Evolutionary conservation across 805 yeast genomes (phyloP).

Genomic region (Lipomyces oligophaga): DNA sequence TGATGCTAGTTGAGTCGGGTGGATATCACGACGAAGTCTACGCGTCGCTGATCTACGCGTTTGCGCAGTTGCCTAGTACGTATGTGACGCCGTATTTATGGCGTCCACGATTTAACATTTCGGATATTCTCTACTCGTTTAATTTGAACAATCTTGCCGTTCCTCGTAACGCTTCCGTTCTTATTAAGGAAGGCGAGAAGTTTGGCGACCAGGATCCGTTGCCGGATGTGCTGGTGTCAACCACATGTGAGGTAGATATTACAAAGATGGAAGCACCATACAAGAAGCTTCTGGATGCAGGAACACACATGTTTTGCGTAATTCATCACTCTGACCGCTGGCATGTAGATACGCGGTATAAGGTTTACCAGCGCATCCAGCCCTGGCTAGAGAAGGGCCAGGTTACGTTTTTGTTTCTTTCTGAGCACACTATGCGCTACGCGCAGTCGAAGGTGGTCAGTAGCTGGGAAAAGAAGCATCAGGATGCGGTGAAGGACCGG

Average conservation of each 20-base stretch:
- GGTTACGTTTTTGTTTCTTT: slow-evolving; percentile 23
- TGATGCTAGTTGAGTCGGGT: slow-evolving; percentile 21
- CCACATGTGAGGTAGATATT: slow-evolving; percentile 28
- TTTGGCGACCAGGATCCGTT: slow-evolving; percentile 20
- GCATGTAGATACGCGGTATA: slow-evolving; percentile 19
- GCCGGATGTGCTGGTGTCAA: slow-evolving; percentile 24
- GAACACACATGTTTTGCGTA: slow-evolving; percentile 25
- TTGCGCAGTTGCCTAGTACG: slow-evolving; percentile 26
- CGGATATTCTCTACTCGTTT: slow-evolving; percentile 21
- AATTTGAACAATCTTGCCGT: slow-evolving; percentile 14
- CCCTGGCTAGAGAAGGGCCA: slow-evolving; percentile 27
- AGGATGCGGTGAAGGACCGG: slow-evolving; percentile 4
- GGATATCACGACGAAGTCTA: slow-evolving; percentile 29
- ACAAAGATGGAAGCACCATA: slow-evolving; percentile 14
- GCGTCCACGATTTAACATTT: slow-evolving; percentile 24
- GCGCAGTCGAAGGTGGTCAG: slow-evolving; percentile 21
- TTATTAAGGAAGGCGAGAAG: too few relatives aligned
- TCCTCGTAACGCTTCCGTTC: slow-evolving; percentile 19
- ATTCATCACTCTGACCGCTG: slow-evolving; percentile 28
- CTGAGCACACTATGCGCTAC: slow-evolving; percentile 23
- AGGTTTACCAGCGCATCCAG: slow-evolving; percentile 18
- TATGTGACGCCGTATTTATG: slow-evolving; percentile 22
- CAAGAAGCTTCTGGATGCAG: slow-evolving; percentile 14
- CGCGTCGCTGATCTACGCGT: slow-evolving; percentile 28
- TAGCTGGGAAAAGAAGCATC: slow-evolving; percentile 22